These are phyloP conservation scores for Trichoderma polysporum DNA, from an alignment of 2,329 filamentous ascomycete genomes.

Conservation along the genomic window DNA sequence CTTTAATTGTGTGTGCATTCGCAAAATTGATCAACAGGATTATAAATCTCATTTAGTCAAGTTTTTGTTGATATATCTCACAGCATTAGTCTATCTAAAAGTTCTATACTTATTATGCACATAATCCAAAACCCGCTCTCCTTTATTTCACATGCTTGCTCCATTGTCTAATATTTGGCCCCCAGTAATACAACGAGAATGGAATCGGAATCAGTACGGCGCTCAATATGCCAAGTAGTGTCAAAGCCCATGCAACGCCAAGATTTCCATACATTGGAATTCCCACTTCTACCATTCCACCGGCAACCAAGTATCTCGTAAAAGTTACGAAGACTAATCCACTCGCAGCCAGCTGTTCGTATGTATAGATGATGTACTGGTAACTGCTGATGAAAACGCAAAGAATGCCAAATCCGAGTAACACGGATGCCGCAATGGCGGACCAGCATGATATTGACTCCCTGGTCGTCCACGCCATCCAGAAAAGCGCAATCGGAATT, in stretches of 20 bases:
- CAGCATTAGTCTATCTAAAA: background rate
- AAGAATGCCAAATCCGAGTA: background rate
- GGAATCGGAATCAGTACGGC: background rate
- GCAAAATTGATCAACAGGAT: too few relatives aligned
- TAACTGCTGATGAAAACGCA: background rate
- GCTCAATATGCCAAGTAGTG: background rate
- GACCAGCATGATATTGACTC: background rate
- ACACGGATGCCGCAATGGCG: background rate
- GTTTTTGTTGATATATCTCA: background rate
- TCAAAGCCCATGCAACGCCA: background rate
- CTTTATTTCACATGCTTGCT: background rate
- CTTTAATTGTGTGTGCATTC: too few relatives aligned
- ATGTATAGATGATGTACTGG: background rate
- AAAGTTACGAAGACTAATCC: background rate
- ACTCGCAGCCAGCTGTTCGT: background rate
- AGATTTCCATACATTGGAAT: background rate
- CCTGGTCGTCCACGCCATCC: background rate
- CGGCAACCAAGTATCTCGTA: background rate
- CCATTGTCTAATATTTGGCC: background rate
- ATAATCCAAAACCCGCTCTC: background rate
- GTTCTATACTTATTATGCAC: background rate
- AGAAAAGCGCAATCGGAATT: background rate
- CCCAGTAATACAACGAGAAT: background rate
- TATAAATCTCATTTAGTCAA: background rate
- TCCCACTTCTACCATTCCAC: background rate